These are phyloP conservation scores for Calycina marina DNA, from an alignment of 2,329 filamentous ascomycete species.

Conservation along the genomic window DNA sequence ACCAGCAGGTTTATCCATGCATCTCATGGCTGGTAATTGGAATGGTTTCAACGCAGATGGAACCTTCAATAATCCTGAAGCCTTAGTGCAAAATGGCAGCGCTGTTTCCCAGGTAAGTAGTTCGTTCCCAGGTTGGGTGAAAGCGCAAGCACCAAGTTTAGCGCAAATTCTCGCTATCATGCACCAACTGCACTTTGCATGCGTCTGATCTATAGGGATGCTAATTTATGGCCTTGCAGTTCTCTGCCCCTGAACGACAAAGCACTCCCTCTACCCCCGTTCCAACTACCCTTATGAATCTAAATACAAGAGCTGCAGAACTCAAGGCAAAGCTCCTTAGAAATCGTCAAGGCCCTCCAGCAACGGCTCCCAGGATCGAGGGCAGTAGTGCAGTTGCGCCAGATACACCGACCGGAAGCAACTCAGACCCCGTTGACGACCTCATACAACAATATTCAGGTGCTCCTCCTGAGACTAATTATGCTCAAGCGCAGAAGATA, in stretches of 20 bases:
- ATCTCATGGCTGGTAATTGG: conserved; percentile 9
- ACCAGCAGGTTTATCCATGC: too few relatives aligned
- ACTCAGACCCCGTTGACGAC: conserved; percentile 11
- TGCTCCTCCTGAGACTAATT: conserved; percentile 12
- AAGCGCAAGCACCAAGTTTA: too few relatives aligned
- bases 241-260: conserved; percentile 12
- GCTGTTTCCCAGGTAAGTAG: too few relatives aligned
- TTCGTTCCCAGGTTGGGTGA: too few relatives aligned
- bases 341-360: conserved; percentile 11
- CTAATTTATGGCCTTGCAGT: too few relatives aligned
- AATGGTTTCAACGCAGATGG: too few relatives aligned
- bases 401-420: conserved; percentile 6
- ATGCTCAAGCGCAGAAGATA: neutral
- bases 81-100: neutral
- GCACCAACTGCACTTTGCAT: too few relatives aligned
- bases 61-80: neutral
- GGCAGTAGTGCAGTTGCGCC: conserved; percentile 5
- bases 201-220: too few relatives aligned
- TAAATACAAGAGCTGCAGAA: conserved; percentile 20
- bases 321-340: conserved; percentile 20
- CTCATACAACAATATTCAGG: conserved; percentile 18
- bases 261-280: conserved; percentile 4
- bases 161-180: too few relatives aligned
- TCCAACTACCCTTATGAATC: conserved; percentile 9
- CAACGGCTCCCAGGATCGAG: conserved; percentile 10